Evolutionary conservation across 805 yeast species (phyloP), one percentile per base, ranked within the genome.

Genomic region (Saturnispora hagleri): DNA sequence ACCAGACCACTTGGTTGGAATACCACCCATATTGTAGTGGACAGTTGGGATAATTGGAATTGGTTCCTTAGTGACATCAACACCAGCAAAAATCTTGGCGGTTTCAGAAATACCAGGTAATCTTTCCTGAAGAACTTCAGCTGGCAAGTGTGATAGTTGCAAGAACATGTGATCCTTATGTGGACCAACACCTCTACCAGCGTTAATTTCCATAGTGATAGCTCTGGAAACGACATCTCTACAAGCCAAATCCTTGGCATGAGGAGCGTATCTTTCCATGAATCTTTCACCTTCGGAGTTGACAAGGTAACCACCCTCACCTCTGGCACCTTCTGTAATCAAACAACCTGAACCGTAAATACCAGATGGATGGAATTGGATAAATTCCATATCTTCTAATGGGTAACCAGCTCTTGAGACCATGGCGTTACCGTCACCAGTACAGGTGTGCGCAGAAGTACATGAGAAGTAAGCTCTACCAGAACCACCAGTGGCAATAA

Each of bases 1-100:
- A 76, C 98, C 99, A 59, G 84, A 86, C 86, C 89, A 93, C 71
- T 85, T 88, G 60, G 99, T 93, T 71, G 99, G 99, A 60, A 91
- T 88, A 82, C 98, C 98, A 73, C 99, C 99, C 99, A 91, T 91
- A 74, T 91, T 91, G 79, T 93, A 91, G 74, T 91, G 99, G 56
- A 93, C 99, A 59, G 99, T 91, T 63, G 99, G 99, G 62, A 93
- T 73, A 63, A 91, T 90, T 63, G 98, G 99, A 69, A 93, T 93
- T 66, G 99, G 99, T 75, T 91, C 97, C 77, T 93, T 93, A 54
- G 99, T 93, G 59, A 91, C 98, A 73, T 91, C 99, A 59, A 91
- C 99, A 79, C 99, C 99, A 47, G 99, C 98, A 66, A 91, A 91
- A 71, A 91, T 91, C 59, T 89, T 85, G 45, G 99, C 98, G 54